Conservation (phyloP, 2,329 filamentous ascomycete genomes). For the Juglanconis sp. region DNA sequence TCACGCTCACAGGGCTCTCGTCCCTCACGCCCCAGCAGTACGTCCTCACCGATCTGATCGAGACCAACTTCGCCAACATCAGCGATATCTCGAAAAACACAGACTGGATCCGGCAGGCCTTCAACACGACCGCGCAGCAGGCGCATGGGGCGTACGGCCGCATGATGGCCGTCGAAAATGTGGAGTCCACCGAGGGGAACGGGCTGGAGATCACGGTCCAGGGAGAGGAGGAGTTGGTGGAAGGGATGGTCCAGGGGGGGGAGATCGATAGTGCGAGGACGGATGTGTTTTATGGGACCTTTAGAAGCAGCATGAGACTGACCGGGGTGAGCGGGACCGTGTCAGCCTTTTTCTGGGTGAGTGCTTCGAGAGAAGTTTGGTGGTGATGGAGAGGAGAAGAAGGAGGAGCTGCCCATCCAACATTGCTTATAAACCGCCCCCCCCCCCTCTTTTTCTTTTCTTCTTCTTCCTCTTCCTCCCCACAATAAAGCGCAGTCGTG, state of each 20-base stretch:
- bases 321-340: slow-evolving; percentile 64
- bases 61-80: slow-evolving; percentile 67
- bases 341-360: slow-evolving; percentile 76
- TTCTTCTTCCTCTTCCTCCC: neutral
- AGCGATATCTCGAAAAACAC: slow-evolving; percentile 45
- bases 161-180: slow-evolving; percentile 54
- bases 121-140: slow-evolving; percentile 57
- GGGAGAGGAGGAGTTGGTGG: slow-evolving; percentile 30
- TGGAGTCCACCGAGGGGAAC: slow-evolving; percentile 47
- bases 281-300: slow-evolving; percentile 69
- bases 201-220: slow-evolving; percentile 58
- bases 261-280: slow-evolving; percentile 60
- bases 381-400: neutral
- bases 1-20: slow-evolving; percentile 12
- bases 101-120: slow-evolving; percentile 66
- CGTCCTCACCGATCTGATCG: slow-evolving; percentile 66
- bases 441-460: neutral
- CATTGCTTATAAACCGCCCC: neutral
- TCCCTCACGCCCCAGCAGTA: slow-evolving; percentile 23
- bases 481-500: no score
- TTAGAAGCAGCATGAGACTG: slow-evolving; percentile 64
- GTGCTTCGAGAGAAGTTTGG: slow-evolving; percentile 16
- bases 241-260: slow-evolving; percentile 56
- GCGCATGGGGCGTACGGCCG: slow-evolving; percentile 66
- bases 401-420: neutral